A percentile compares a stretch with the other conserved stretches of the same genome.
These are phyloP conservation scores for Cornus kousa DNA, from an alignment of 148 eudicot species.

Conservation along the genomic window DNA sequence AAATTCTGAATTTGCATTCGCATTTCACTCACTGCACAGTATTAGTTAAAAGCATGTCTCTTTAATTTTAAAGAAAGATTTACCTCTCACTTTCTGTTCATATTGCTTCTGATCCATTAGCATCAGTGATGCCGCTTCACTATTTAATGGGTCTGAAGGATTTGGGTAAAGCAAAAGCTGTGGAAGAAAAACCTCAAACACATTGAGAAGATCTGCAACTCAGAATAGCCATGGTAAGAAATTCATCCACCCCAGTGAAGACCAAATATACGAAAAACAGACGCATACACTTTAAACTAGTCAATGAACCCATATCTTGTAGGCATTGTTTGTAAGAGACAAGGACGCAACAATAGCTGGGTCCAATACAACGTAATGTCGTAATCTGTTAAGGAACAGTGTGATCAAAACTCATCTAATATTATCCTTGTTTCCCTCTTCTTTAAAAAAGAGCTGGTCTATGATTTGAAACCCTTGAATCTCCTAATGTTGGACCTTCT, in stretches of 20 bases:
- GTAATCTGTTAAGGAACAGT: neutral
- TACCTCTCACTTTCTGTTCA: conserved; percentile 77
- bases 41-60: too few relatives aligned
- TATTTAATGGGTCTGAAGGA: conserved; percentile 73
- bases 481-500: neutral
- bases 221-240: conserved; percentile 1
- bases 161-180: conserved; percentile 74
- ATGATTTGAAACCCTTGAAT: too few relatives aligned
- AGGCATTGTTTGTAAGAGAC: neutral
- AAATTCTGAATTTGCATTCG: too few relatives aligned
- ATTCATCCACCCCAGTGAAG: neutral
- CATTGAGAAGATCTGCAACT: conserved; percentile 27
- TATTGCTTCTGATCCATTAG: conserved; percentile 59
- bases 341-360: neutral
- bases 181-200: conserved; percentile 77
- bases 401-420: neutral
- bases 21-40: too few relatives aligned
- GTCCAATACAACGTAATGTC: neutral
- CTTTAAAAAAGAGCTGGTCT: too few relatives aligned
- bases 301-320: neutral
- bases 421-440: too few relatives aligned
- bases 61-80: neutral
- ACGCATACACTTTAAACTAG: neutral
- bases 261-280: neutral
- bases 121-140: conserved; percentile 76